A percentile compares a stretch with the other conserved stretches of the same genome.
Evolutionary conservation across 495 filamentous ascomycete species (phyloP).

Genomic region (Articulospora tetracladia): DNA sequence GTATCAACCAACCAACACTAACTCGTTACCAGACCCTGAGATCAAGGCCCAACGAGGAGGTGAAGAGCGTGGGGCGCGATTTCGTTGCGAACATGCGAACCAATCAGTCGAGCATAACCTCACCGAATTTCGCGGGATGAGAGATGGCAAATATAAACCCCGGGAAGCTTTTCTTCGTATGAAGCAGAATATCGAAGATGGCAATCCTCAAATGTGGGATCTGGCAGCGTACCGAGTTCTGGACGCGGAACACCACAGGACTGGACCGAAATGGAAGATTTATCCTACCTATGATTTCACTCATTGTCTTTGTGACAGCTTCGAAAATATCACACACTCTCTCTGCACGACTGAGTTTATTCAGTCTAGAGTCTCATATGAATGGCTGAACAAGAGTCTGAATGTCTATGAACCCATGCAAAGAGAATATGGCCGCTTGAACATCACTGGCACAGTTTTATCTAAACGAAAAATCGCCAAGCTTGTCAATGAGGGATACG

Average conservation of each 20-base stretch:
- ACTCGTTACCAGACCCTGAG: slow-evolving; percentile 47
- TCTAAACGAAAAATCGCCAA: slow-evolving; percentile 72
- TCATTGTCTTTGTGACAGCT: slow-evolving; percentile 76
- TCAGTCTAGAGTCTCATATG: slow-evolving; percentile 68
- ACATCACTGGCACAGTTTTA: slow-evolving; percentile 71
- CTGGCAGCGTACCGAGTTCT: slow-evolving; percentile 66
- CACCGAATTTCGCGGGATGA: slow-evolving; percentile 82
- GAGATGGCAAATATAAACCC: slow-evolving; percentile 85
- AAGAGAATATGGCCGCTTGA: slow-evolving; percentile 73
- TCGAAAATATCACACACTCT: slow-evolving; percentile 76
- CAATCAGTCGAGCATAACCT: slow-evolving; percentile 74
- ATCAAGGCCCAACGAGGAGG: slow-evolving; percentile 78
- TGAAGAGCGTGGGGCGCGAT: slow-evolving; percentile 59
- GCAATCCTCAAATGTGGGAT: slow-evolving; percentile 54
- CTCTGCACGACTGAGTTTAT: slow-evolving; percentile 81
- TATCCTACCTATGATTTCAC: slow-evolving; percentile 86
- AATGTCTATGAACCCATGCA: slow-evolving; percentile 78
- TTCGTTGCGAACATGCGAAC: slow-evolving; percentile 72
- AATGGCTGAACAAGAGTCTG: slow-evolving; percentile 71
- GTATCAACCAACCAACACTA: not conserved
- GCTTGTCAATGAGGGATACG: slow-evolving; percentile 60
- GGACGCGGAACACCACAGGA: slow-evolving; percentile 55
- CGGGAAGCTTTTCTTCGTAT: slow-evolving; percentile 86
- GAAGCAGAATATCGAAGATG: slow-evolving; percentile 67
- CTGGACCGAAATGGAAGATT: slow-evolving; percentile 66